Evolutionary conservation across 208 protist species (phyloP).

Genomic region (Trypanosoma brucei): DNA sequence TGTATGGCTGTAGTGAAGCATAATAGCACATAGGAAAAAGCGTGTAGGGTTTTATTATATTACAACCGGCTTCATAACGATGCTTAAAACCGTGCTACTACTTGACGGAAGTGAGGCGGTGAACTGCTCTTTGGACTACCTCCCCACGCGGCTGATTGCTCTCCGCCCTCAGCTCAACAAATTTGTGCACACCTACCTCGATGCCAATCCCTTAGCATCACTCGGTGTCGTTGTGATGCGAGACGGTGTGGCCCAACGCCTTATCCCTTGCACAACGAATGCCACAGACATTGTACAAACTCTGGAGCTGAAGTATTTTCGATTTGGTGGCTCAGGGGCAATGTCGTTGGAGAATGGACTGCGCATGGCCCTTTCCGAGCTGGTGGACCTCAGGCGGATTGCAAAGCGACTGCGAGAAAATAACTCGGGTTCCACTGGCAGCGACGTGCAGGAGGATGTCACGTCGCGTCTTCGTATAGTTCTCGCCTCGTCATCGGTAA

Average conservation of each 20-base stretch:
- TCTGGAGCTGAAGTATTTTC: slow-evolving; percentile 73
- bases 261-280: slow-evolving; percentile 66
- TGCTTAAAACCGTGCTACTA: slow-evolving; percentile 77
- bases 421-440: neutral
- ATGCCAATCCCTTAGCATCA: slow-evolving; percentile 63
- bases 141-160: slow-evolving; percentile 77
- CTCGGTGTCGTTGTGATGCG: slow-evolving; percentile 80
- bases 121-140: slow-evolving; percentile 76
- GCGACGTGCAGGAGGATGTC: neutral
- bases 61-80: slow-evolving; percentile 9
- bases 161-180: slow-evolving; percentile 53
- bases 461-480: slow-evolving; percentile 47
- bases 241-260: slow-evolving; percentile 55
- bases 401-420: slow-evolving; percentile 17
- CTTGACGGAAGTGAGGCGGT: slow-evolving; percentile 83
- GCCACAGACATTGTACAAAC: slow-evolving; percentile 48
- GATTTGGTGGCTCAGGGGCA: slow-evolving; percentile 68
- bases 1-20: no score
- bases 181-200: slow-evolving; percentile 58
- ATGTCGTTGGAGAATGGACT: slow-evolving; percentile 80
- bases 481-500: slow-evolving; percentile 70
- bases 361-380: slow-evolving; percentile 66
- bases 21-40: neutral
- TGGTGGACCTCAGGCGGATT: slow-evolving; percentile 67
- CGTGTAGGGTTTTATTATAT: neutral